Percentiles rank a stretch among this genome's conserved stretches.
Conservation (phyloP, 2,329 filamentous ascomycete species). For the Microsporum ferrugineum region DNA sequence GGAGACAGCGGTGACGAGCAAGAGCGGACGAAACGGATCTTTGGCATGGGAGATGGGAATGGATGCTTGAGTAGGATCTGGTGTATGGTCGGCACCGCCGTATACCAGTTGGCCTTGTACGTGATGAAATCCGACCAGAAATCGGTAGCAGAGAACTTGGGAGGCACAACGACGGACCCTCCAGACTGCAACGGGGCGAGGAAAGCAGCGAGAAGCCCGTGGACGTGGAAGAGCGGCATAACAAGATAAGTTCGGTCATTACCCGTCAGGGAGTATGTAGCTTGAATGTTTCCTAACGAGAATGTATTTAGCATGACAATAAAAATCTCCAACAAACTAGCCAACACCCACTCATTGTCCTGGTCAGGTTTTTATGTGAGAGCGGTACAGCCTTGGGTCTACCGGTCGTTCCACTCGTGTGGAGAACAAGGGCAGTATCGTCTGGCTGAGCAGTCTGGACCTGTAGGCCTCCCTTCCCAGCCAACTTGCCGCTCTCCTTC, state of each 20-base stretch:
- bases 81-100: slow-evolving; percentile 84
- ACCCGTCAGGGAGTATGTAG: slow-evolving; percentile 61
- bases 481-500: slow-evolving; percentile 61
- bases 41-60: slow-evolving; percentile 53
- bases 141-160: slow-evolving; percentile 66
- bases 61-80: slow-evolving; percentile 72
- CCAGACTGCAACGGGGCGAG: slow-evolving; percentile 64
- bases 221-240: slow-evolving; percentile 85
- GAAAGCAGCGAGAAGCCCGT: slow-evolving; percentile 74
- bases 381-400: slow-evolving; percentile 75
- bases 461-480: slow-evolving; percentile 37
- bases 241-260: slow-evolving; percentile 72
- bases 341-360: slow-evolving; percentile 57
- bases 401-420: slow-evolving; percentile 77
- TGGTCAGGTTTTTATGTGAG: slow-evolving; percentile 67
- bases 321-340: neutral
- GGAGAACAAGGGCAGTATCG: slow-evolving; percentile 68
- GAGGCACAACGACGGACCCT: slow-evolving; percentile 67
- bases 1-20: slow-evolving; percentile 77
- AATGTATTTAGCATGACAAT: slow-evolving; percentile 1
- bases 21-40: slow-evolving; percentile 76
- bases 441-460: slow-evolving; percentile 54
- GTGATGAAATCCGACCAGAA: slow-evolving; percentile 71
- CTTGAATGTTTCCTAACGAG: slow-evolving; percentile 57
- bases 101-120: slow-evolving; percentile 79